Evolutionary conservation across 805 yeast species (phyloP).

Genomic region (Candida nanaspora): DNA sequence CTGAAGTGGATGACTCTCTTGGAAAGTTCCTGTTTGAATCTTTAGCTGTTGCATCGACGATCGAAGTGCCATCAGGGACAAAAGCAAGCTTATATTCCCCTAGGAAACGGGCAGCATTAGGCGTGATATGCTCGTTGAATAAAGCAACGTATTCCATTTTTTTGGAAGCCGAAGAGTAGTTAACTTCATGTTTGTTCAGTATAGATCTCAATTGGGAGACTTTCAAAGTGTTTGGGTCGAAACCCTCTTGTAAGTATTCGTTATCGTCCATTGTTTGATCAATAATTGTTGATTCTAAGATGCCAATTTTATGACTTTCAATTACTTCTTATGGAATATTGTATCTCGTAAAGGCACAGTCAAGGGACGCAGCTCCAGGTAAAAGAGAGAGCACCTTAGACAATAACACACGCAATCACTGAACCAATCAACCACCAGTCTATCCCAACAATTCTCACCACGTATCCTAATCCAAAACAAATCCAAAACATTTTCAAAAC

Average conservation of each 20-base stretch:
- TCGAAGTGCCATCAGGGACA: constrained; percentile 17
- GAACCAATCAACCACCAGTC: too few species aligned
- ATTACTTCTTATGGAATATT: neutral
- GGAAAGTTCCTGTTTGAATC: neutral
- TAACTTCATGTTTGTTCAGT: constrained; percentile 55
- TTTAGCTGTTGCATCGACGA: constrained; percentile 8
- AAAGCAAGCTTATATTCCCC: constrained; percentile 18
- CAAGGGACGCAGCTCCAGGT: too few species aligned
- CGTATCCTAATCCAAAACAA: too few species aligned
- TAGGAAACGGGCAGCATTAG: constrained; percentile 37
- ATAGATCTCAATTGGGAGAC: constrained; percentile 67
- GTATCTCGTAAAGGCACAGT: too few species aligned
- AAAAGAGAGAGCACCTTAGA: too few species aligned
- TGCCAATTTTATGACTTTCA: too few species aligned
- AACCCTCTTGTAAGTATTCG: constrained; percentile 34
- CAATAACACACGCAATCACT: too few species aligned
- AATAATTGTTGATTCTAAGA: too few species aligned
- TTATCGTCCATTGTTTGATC: neutral
- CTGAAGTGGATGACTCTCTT: too few species aligned
- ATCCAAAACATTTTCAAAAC: too few species aligned
- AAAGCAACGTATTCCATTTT: constrained; percentile 58
- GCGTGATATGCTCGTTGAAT: constrained; percentile 48
- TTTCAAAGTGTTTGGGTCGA: constrained; percentile 58
- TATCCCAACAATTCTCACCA: too few species aligned
- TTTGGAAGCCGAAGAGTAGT: constrained; percentile 54